Evolutionary conservation across 805 yeast species (phyloP), one percentile per base, ranked within the genome.

Genomic region (Ogataea neopini): DNA sequence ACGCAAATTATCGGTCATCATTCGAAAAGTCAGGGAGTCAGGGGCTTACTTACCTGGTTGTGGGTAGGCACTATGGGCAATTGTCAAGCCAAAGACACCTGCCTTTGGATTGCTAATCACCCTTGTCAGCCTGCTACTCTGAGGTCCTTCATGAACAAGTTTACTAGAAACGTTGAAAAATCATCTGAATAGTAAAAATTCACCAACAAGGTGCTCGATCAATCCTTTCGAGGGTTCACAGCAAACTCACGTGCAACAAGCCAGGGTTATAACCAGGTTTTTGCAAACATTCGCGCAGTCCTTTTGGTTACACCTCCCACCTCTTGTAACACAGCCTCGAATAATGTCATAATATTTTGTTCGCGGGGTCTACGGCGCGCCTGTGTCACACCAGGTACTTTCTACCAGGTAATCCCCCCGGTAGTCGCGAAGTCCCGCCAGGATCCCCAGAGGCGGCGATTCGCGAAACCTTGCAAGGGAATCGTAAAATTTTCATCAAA

Each of bases 1-100:
- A 63, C 71, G 71, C 70, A 67, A 67, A 66, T 67, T 67, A 64
- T 56, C 50, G 40, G 51, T 62, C 67, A 63, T 63, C 67, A 63
- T 53, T 13, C 34, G 26, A 18, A 23, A n/a, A 10, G 23, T 19
- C 6, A 5, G 23, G 23, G 34, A 14, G 34, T 3, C 6, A 30
- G 18, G 34, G 15, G 37, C 17, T 7, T 14, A 17, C 18, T 32
- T 22, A 22, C 25, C n/a, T n/a, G n/a, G n/a, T n/a, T n/a, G n/a
- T n/a, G n/a, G n/a, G n/a, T n/a, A n/a, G n/a, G n/a, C n/a, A n/a
- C n/a, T n/a, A n/a, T n/a, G n/a, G n/a, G n/a, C n/a, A n/a, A n/a
- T n/a, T n/a, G n/a, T n/a, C n/a, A n/a, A n/a, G n/a, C n/a, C n/a
- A n/a, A n/a, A n/a, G n/a, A n/a, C n/a, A n/a, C n/a, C n/a, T n/a